These are phyloP conservation scores for Arachis monticola DNA, from an alignment of 331 rosid genomes.

Conservation along the genomic window DNA sequence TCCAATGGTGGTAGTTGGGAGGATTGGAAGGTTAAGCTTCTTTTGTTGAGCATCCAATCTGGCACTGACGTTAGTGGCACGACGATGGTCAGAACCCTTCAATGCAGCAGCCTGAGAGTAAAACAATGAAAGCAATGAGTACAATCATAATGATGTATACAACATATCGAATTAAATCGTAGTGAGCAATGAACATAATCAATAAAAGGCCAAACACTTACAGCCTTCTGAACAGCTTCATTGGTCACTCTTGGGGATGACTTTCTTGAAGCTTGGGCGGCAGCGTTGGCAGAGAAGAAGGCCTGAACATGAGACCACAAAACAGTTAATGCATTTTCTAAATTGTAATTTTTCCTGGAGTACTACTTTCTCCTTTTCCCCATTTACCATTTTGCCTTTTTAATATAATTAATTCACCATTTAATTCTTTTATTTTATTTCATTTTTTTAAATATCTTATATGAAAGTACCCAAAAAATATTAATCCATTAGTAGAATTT, in stretches of 20 bases:
- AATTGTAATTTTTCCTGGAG: too few species aligned
- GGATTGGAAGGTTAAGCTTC: slow-evolving; percentile 97
- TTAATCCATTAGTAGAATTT: too few species aligned
- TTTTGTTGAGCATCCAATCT: slow-evolving; percentile 96
- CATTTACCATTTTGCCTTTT: too few species aligned
- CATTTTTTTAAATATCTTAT: too few species aligned
- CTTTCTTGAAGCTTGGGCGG: slow-evolving; percentile 82
- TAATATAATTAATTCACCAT: too few species aligned
- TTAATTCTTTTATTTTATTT: too few species aligned
- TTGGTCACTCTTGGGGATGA: slow-evolving; percentile 93
- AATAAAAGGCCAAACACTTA: slow-evolving; percentile 51
- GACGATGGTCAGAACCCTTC: slow-evolving; percentile 96
- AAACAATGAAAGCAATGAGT: slow-evolving; percentile 27
- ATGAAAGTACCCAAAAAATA: too few species aligned
- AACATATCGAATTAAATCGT: slow-evolving; percentile 14
- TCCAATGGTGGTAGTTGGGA: slow-evolving; percentile 97
- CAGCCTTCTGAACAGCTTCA: slow-evolving; percentile 95
- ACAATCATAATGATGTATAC: not conserved
- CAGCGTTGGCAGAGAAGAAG: slow-evolving; percentile 72
- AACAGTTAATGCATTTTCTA: not conserved
- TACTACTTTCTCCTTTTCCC: too few species aligned
- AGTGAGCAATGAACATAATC: slow-evolving; percentile 17
- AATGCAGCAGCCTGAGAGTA: slow-evolving; percentile 85
- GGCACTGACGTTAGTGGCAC: slow-evolving; percentile 83
- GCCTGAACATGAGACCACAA: slow-evolving; percentile 57